phyloP scores from a whole-genome alignment of 1,139 yeast genomes.

The Geotrichum histeridarum region DNA sequence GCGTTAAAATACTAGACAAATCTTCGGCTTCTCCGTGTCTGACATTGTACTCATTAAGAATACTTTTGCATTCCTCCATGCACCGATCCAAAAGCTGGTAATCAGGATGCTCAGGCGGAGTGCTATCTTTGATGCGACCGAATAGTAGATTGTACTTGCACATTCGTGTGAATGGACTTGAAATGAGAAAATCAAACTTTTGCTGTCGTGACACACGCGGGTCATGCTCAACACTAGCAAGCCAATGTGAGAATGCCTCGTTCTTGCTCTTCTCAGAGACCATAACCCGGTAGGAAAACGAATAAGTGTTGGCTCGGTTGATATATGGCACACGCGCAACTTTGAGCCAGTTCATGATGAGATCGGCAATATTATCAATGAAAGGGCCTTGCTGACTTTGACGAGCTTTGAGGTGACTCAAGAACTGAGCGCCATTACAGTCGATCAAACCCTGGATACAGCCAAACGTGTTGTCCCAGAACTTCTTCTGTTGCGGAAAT shows the following conservation, averaged over 20 bases:
- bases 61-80: slow-evolving; percentile 43
- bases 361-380: slow-evolving; percentile 58
- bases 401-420: slow-evolving; percentile 51
- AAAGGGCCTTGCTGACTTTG: slow-evolving; percentile 60
- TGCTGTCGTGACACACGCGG: slow-evolving; percentile 35
- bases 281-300: slow-evolving; percentile 35
- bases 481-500: slow-evolving; percentile 48
- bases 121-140: slow-evolving; percentile 50
- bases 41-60: slow-evolving; percentile 49
- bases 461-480: slow-evolving; percentile 56
- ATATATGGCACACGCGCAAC: slow-evolving; percentile 53
- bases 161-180: slow-evolving; percentile 44
- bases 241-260: slow-evolving; percentile 50
- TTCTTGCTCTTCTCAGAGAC: slow-evolving; percentile 41
- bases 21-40: slow-evolving; percentile 40
- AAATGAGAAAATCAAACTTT: slow-evolving; percentile 65
- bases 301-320: slow-evolving; percentile 48
- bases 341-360: slow-evolving; percentile 62
- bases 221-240: slow-evolving; percentile 43
- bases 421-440: slow-evolving; percentile 51
- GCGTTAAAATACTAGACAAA: slow-evolving; percentile 40
- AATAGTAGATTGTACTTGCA: slow-evolving; percentile 68
- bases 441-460: slow-evolving; percentile 59
- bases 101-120: slow-evolving; percentile 54
- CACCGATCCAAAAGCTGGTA: slow-evolving; percentile 52